Conservation (phyloP, 2,329 filamentous ascomycete species). For the Fusarium cyanostomum region DNA sequence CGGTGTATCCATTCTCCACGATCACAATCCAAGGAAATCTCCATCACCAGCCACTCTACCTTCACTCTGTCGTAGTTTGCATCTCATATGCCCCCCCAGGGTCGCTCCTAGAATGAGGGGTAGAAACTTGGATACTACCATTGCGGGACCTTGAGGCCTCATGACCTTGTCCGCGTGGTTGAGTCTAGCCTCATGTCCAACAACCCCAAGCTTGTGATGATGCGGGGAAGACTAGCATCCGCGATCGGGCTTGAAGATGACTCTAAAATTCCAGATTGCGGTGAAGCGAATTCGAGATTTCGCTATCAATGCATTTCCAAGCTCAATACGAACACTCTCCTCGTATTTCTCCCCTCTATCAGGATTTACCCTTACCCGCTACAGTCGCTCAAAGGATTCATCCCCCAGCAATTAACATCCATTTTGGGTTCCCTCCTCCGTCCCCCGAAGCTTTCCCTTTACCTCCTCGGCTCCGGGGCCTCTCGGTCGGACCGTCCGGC, state of each 20-base stretch:
- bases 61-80: neutral
- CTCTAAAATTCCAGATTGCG: constrained; percentile 24
- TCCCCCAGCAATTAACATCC: neutral
- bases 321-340: constrained; percentile 4
- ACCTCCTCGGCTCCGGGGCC: constrained; percentile 8
- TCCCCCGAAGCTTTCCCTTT: constrained; percentile 11
- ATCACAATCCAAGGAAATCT: constrained; percentile 1
- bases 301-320: neutral
- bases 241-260: constrained; percentile 17
- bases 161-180: constrained; percentile 34
- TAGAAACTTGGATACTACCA: neutral
- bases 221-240: constrained; percentile 26
- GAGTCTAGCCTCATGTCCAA: constrained; percentile 27
- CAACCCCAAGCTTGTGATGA: constrained; percentile 21
- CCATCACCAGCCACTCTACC: constrained; percentile 15
- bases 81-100: constrained; percentile 5
- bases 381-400: neutral
- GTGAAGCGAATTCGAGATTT: constrained; percentile 3
- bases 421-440: constrained; percentile 14
- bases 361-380: constrained; percentile 14
- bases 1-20: neutral
- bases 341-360: constrained; percentile 9
- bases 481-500: constrained; percentile 27
- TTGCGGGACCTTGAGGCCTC: constrained; percentile 20
- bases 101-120: constrained; percentile 1